Conservation (phyloP, 345 rosid species). For the Punica granatum region DNA sequence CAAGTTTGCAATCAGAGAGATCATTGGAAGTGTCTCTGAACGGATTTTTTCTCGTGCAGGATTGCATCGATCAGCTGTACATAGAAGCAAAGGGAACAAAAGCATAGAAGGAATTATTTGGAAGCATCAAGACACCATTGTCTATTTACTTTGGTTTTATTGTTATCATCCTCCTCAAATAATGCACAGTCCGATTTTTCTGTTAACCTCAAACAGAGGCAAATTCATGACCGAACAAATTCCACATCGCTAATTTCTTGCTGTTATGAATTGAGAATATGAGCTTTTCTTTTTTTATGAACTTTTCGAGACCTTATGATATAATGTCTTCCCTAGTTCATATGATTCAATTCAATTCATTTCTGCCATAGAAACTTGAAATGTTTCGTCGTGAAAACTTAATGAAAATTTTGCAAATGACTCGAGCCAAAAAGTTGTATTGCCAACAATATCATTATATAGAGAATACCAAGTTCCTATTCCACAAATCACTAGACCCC, state of each 20-base stretch:
- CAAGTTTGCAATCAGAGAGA: not conserved
- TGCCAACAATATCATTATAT: too few relatives aligned
- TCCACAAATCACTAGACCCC: too few relatives aligned
- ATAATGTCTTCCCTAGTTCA: not conserved
- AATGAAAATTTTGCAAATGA: too few relatives aligned
- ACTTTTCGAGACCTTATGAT: not conserved
- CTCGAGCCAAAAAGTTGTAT: too few relatives aligned
- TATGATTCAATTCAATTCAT: too few relatives aligned
- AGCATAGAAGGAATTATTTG: constrained; percentile 11
- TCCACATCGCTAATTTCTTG: not conserved
- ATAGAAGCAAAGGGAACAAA: constrained; percentile 53
- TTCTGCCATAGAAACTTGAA: not conserved
- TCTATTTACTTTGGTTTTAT: not conserved
- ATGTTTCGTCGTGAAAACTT: not conserved
- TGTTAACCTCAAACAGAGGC: not conserved
- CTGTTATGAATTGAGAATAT: not conserved
- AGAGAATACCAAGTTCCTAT: too few relatives aligned
- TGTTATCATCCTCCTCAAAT: not conserved
- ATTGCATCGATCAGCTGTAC: constrained; percentile 55
- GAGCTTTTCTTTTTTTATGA: not conserved
- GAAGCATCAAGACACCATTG: not conserved
- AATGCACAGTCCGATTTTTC: not conserved
- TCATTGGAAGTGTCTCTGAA: not conserved
- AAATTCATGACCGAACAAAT: not conserved
- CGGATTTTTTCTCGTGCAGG: constrained; percentile 28